These are phyloP conservation scores for Eimeria praecox DNA, from an alignment of 169 alveolate species.

Conservation along the genomic window DNA sequence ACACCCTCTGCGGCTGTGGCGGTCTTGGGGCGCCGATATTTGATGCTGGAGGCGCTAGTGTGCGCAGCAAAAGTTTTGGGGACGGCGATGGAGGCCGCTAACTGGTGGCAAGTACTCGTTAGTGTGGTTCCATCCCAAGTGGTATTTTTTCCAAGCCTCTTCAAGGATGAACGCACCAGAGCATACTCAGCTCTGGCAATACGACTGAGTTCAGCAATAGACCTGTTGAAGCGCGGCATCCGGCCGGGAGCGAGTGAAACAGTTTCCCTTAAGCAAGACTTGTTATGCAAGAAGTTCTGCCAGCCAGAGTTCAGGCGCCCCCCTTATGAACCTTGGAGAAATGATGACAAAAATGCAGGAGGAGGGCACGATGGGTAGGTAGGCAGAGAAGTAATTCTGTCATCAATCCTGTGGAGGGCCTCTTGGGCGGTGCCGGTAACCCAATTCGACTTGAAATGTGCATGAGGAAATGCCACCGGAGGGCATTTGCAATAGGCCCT, in stretches of 20 bases:
- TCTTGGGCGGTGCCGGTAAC: not conserved
- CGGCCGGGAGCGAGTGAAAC: not conserved
- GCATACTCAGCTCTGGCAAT: not conserved
- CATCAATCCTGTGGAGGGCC: not conserved
- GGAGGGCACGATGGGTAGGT: not conserved
- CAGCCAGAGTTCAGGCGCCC: not conserved
- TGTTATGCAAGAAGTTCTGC: not conserved
- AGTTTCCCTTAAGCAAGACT: not conserved
- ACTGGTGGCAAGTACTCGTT: not conserved
- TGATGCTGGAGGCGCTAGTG: conserved; percentile 8
- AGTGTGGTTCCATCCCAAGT: not conserved
- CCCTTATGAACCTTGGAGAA: not conserved
- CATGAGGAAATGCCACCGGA: not conserved
- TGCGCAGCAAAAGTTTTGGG: not conserved
- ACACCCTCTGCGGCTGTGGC: not conserved
- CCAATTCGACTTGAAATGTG: not conserved
- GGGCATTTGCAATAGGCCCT: not conserved
- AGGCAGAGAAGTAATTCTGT: not conserved
- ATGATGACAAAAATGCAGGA: not conserved
- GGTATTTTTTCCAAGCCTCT: not conserved
- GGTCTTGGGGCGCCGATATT: conserved; percentile 16
- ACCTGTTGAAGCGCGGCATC: not conserved
- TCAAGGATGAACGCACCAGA: not conserved
- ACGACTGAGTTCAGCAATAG: conserved; percentile 10
- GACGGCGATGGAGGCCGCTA: not conserved